These are phyloP conservation scores for Podospora pseudopauciseta DNA, from an alignment of 495 filamentous ascomycete species.

Conservation along the genomic window DNA sequence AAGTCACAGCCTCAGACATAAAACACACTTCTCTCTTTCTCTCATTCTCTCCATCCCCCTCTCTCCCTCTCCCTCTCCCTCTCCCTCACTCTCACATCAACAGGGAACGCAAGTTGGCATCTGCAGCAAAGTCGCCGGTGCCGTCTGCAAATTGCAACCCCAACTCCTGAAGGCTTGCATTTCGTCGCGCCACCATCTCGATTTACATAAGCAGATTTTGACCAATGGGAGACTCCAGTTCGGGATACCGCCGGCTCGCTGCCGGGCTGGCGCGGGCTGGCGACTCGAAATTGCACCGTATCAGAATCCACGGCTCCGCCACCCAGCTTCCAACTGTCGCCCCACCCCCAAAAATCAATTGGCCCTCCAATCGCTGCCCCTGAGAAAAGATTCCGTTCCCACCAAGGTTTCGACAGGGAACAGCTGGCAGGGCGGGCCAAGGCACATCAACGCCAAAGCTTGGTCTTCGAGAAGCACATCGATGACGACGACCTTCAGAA, in stretches of 20 bases:
- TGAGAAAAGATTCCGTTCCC: conserved; percentile 17
- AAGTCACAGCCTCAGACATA: not conserved
- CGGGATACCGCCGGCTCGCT: conserved; percentile 9
- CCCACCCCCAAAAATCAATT: conserved; percentile 1
- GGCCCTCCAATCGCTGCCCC: conserved; percentile 15
- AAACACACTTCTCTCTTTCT: not conserved
- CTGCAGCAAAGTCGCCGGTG: not conserved
- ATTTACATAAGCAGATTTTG: conserved; percentile 1
- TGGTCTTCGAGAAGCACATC: conserved; percentile 8
- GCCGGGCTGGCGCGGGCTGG: conserved; percentile 15
- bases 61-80: not conserved
- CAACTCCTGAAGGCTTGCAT: conserved; percentile 19
- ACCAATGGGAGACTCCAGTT: conserved; percentile 19
- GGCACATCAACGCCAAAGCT: conserved; percentile 5
- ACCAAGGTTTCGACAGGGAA: conserved; percentile 14
- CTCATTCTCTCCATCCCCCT: not conserved
- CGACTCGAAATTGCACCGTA: conserved; percentile 22
- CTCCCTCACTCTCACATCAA: not conserved
- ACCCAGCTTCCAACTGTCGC: conserved; percentile 1
- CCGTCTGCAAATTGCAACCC: not conserved
- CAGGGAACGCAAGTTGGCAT: conserved; percentile 10
- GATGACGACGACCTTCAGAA: conserved; percentile 7
- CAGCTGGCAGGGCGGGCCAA: not conserved
- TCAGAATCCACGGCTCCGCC: conserved; percentile 25
- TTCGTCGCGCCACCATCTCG: conserved; percentile 22